A percentile compares a stretch with the other conserved stretches of the same genome.
These are phyloP conservation scores for Botrytis medusae DNA, from an alignment of 2,329 filamentous ascomycete genomes.

Conservation along the genomic window DNA sequence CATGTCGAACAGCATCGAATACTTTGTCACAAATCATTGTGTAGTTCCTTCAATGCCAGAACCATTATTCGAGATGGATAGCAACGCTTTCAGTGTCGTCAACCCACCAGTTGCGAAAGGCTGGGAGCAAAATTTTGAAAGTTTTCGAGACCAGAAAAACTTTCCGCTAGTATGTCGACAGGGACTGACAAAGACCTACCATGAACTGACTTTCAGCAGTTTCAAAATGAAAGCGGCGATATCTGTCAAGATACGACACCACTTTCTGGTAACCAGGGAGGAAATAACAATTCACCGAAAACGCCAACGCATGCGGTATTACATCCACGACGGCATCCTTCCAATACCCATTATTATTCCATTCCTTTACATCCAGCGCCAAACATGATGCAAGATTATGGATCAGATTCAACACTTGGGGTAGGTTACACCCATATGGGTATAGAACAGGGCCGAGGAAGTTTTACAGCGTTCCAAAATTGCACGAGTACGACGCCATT, in stretches of 20 bases:
- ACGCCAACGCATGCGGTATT: slow-evolving; percentile 22
- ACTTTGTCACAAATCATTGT: slow-evolving; percentile 34
- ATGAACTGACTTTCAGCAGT: slow-evolving; percentile 28
- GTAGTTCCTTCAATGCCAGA: slow-evolving; percentile 29
- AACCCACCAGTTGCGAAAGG: slow-evolving; percentile 25
- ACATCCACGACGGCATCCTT: slow-evolving; percentile 24
- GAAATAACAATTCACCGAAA: slow-evolving; percentile 20
- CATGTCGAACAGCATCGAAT: slow-evolving; percentile 36
- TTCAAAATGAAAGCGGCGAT: slow-evolving; percentile 27
- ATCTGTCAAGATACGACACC: slow-evolving; percentile 30
- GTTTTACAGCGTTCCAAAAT: slow-evolving; percentile 30
- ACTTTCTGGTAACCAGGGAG: slow-evolving; percentile 12
- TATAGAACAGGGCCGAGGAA: slow-evolving; percentile 26
- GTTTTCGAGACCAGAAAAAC: slow-evolving; percentile 31
- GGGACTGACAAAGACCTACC: not conserved
- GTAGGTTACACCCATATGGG: slow-evolving; percentile 31
- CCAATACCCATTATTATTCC: slow-evolving; percentile 16
- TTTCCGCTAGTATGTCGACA: slow-evolving; percentile 27
- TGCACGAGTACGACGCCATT: slow-evolving; percentile 22
- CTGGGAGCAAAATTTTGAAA: slow-evolving; percentile 33
- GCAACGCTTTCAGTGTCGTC: slow-evolving; percentile 36
- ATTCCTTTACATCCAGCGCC: slow-evolving; percentile 27
- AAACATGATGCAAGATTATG: slow-evolving; percentile 17
- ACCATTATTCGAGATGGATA: slow-evolving; percentile 37
- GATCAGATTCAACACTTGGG: slow-evolving; percentile 29